phyloP scores from a whole-genome alignment of 192 early-diverging fungal species.

The Podila verticillata region DNA sequence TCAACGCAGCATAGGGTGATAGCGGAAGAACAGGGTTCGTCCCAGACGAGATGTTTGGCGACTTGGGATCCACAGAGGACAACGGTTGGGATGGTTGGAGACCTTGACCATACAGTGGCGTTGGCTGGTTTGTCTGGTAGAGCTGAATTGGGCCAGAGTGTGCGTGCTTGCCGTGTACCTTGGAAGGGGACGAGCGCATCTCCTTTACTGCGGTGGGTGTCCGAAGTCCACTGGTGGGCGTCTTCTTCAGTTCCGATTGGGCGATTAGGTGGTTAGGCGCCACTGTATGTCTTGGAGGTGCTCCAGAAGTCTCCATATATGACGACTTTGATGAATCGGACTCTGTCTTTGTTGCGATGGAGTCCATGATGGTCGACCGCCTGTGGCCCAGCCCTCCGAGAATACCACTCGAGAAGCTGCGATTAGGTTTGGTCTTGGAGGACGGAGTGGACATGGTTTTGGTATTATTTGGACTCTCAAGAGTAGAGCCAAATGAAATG shows the following conservation, averaged over 20 bases:
- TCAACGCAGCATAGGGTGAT: slow-evolving; percentile 69
- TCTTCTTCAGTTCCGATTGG: slow-evolving; percentile 28
- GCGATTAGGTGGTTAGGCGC: neutral
- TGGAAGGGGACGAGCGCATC: slow-evolving; percentile 32
- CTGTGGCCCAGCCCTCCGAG: slow-evolving; percentile 10
- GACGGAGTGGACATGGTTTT: neutral
- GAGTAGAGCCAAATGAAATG: neutral
- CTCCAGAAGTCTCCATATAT: neutral
- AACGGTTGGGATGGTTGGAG: neutral
- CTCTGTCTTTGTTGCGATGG: slow-evolving; percentile 3
- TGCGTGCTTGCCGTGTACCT: slow-evolving; percentile 10
- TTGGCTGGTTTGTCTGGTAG: slow-evolving; percentile 27
- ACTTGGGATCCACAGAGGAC: slow-evolving; percentile 4
- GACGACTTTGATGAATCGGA: too few relatives aligned
- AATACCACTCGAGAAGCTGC: slow-evolving; percentile 36
- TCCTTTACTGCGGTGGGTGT: slow-evolving; percentile 46
- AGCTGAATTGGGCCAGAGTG: slow-evolving; percentile 24
- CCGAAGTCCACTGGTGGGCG: slow-evolving; percentile 35
- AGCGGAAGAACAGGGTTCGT: slow-evolving; percentile 48
- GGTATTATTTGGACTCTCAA: neutral
- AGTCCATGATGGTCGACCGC: slow-evolving; percentile 5
- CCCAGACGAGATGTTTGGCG: neutral
- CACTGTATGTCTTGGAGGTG: neutral
- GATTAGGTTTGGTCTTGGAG: slow-evolving; percentile 23
- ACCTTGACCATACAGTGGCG: slow-evolving; percentile 42